Percentiles rank a stretch among this genome's conserved stretches.
Evolutionary conservation across 2,329 filamentous ascomycete genomes (phyloP).

Genomic region (Neurospora sp.): DNA sequence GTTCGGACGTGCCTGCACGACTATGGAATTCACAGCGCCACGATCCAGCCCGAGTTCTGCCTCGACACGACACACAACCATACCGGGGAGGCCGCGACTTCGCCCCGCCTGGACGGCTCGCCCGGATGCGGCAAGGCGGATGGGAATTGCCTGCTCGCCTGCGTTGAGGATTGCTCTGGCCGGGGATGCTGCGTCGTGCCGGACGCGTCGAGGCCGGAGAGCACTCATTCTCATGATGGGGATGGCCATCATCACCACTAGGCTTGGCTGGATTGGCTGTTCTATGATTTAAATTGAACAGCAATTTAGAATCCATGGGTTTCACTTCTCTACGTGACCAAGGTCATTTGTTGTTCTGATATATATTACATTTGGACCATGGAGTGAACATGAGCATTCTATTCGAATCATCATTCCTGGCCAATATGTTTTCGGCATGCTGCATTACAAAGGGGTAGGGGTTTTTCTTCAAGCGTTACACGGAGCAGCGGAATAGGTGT

Average conservation of each 20-base stretch:
- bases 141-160: conserved; percentile 37
- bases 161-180: conserved; percentile 37
- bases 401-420: not conserved
- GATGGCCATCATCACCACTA: conserved; percentile 16
- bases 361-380: not conserved
- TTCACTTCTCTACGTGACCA: not conserved
- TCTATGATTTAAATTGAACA: not conserved
- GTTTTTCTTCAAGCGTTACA: not conserved
- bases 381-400: not conserved
- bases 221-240: conserved; percentile 22
- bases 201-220: conserved; percentile 22
- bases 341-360: not conserved
- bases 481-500: not conserved
- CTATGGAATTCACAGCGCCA: conserved; percentile 93
- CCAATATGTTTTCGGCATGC: not conserved
- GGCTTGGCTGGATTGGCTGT: not conserved
- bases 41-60: conserved; percentile 89
- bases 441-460: not conserved
- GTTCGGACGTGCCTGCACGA: conserved; percentile 84
- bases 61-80: conserved; percentile 38
- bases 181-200: conserved; percentile 33
- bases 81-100: conserved; percentile 22
- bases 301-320: not conserved
- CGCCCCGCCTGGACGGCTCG: conserved; percentile 26
- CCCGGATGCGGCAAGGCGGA: conserved; percentile 19